A percentile compares a stretch with the other conserved stretches of the same genome.
Evolutionary conservation across 345 rosid genomes (phyloP).

Genomic region (Pistacia atlantica): DNA sequence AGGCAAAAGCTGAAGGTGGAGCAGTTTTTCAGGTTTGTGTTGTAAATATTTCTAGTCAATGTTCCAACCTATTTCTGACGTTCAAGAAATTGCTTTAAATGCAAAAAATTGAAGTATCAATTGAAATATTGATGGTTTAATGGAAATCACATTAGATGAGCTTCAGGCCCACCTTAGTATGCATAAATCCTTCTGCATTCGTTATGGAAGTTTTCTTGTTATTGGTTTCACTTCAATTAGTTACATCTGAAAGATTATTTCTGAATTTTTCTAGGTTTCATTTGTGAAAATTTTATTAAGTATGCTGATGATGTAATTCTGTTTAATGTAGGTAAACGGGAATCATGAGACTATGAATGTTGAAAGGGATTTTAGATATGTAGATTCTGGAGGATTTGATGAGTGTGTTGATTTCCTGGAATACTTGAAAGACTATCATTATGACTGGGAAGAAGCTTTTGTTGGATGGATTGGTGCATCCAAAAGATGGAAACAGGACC

Average conservation of each 20-base stretch:
- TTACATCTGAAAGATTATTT: neutral
- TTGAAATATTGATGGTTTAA: neutral
- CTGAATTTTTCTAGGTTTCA: neutral
- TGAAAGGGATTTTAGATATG: conserved; percentile 91
- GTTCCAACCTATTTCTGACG: neutral
- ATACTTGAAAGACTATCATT: conserved; percentile 49
- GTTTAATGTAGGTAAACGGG: conserved; percentile 63
- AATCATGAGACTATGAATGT: conserved; percentile 95
- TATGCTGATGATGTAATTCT: conserved; percentile 11
- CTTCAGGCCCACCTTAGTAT: neutral
- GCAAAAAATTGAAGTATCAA: neutral
- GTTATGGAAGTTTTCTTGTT: neutral
- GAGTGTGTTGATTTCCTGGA: conserved; percentile 77
- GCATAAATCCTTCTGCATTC: neutral
- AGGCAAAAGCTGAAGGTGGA: conserved; percentile 85
- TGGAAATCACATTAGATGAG: no score
- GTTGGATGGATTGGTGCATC: conserved; percentile 58
- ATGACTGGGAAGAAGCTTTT: conserved; percentile 79
- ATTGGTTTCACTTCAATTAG: neutral
- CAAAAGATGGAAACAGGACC: conserved; percentile 49
- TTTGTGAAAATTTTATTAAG: neutral
- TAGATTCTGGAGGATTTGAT: conserved; percentile 71
- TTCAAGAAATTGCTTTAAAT: neutral
- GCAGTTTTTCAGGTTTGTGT: conserved; percentile 85
- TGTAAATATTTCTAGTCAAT: conserved; percentile 1